Evolutionary conservation across 768 basidiomycete species (phyloP).

Genomic region (Rhodocollybia butyracea): DNA sequence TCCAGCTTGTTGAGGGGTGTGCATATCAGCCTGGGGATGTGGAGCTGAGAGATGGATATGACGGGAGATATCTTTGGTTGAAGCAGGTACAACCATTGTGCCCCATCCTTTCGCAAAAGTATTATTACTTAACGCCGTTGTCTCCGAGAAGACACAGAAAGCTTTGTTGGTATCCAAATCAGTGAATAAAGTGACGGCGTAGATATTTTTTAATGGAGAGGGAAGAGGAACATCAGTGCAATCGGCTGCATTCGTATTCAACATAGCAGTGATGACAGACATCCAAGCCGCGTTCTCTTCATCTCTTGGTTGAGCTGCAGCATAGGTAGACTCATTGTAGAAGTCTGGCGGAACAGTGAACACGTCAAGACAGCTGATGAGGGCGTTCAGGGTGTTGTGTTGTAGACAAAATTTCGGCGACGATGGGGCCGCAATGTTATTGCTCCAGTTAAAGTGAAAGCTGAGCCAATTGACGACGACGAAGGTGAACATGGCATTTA

Average conservation of each 20-base stretch:
- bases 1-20: slow-evolving; percentile 10
- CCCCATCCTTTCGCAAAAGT: slow-evolving; percentile 8
- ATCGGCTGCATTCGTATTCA: neutral
- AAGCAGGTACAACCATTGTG: neutral
- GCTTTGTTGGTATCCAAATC: neutral
- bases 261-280: neutral
- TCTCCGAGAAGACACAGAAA: slow-evolving; percentile 7
- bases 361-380: slow-evolving; percentile 5
- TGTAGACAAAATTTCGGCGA: slow-evolving; percentile 1
- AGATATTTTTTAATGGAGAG: neutral
- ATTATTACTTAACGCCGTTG: neutral
- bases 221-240: neutral
- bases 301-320: slow-evolving; percentile 4
- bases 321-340: slow-evolving; percentile 4
- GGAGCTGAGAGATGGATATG: slow-evolving; percentile 8
- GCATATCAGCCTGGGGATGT: slow-evolving; percentile 7
- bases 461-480: neutral
- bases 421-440: neutral
- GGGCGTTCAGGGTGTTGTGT: neutral
- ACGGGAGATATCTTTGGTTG: neutral
- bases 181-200: neutral
- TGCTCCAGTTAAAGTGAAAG: neutral
- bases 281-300: slow-evolving; percentile 2
- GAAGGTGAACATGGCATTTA: neutral
- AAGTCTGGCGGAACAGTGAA: slow-evolving; percentile 1